phyloP scores from a whole-genome alignment of 2,329 filamentous ascomycete species.

The Botrytis fragariae region DNA sequence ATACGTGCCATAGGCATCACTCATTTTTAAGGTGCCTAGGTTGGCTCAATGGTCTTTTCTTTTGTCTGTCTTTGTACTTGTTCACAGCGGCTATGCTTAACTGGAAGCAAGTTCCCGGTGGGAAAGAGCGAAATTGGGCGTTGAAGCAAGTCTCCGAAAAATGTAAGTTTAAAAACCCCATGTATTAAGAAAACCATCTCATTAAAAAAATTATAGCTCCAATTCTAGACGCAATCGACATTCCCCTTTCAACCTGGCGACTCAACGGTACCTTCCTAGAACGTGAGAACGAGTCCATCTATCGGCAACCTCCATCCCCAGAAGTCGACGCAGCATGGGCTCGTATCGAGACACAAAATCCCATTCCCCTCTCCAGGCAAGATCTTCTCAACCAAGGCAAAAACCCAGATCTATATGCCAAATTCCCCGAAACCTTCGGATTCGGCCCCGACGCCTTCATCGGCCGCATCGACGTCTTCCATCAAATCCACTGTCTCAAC shows the following conservation, averaged over 20 bases:
- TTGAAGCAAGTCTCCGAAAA: neutral
- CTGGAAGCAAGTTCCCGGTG: neutral
- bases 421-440: neutral
- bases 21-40: neutral
- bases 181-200: neutral
- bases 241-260: neutral
- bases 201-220: neutral
- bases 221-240: neutral
- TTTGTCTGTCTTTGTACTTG: neutral
- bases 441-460: neutral
- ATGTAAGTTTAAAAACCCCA: neutral
- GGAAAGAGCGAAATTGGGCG: neutral
- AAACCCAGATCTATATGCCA: neutral
- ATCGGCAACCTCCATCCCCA: neutral
- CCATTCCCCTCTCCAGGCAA: neutral
- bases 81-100: neutral
- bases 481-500: neutral
- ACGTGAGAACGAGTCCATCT: neutral
- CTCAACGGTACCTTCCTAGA: neutral
- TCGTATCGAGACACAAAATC: neutral
- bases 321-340: conserved; percentile 5
- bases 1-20: neutral
- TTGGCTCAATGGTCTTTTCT: neutral
- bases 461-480: neutral
- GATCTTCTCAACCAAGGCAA: neutral